Conservation (phyloP, 352 stramenopile species). For the Phytopythium ostracodes region DNA sequence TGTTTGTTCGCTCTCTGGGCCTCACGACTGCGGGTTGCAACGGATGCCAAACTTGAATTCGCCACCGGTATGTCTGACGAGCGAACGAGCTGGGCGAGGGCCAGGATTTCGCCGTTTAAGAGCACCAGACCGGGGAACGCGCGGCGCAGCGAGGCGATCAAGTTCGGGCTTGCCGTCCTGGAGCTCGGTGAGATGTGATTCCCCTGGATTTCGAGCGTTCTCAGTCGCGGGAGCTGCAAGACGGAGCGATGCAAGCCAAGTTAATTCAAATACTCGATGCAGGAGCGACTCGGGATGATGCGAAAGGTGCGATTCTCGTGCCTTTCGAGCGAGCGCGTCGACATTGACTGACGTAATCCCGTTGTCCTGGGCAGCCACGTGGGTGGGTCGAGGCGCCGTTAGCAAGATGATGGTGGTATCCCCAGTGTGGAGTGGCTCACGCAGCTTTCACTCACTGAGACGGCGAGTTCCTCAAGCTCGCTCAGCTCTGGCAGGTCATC, state of each 20-base stretch:
- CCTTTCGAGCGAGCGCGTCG: slow-evolving; percentile 23
- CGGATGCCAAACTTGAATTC: too few relatives aligned
- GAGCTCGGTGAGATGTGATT: slow-evolving; percentile 27
- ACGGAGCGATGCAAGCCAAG: not conserved
- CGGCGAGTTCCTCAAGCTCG: slow-evolving; percentile 44
- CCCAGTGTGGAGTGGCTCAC: too few relatives aligned
- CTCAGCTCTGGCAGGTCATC: slow-evolving; percentile 39
- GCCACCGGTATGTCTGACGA: not conserved
- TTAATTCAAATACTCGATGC: not conserved
- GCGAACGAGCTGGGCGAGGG: slow-evolving; percentile 21
- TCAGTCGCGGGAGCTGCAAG: slow-evolving; percentile 39
- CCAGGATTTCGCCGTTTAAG: slow-evolving; percentile 54
- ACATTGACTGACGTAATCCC: slow-evolving; percentile 36
- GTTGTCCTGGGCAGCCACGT: not conserved
- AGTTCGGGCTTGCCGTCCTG: slow-evolving; percentile 8
- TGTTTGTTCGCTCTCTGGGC: slow-evolving; percentile 3
- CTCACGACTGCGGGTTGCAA: not conserved
- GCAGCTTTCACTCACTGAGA: slow-evolving; percentile 25
- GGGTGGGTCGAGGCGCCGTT: not conserved
- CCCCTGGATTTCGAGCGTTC: slow-evolving; percentile 36
- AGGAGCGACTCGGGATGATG: not conserved
- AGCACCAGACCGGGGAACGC: slow-evolving; percentile 42
- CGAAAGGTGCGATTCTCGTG: too few relatives aligned
- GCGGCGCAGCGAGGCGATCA: slow-evolving; percentile 9
- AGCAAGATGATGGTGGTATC: not conserved